Evolutionary conservation across 306 rosid species (phyloP).

Genomic region (Quercus parvula): DNA sequence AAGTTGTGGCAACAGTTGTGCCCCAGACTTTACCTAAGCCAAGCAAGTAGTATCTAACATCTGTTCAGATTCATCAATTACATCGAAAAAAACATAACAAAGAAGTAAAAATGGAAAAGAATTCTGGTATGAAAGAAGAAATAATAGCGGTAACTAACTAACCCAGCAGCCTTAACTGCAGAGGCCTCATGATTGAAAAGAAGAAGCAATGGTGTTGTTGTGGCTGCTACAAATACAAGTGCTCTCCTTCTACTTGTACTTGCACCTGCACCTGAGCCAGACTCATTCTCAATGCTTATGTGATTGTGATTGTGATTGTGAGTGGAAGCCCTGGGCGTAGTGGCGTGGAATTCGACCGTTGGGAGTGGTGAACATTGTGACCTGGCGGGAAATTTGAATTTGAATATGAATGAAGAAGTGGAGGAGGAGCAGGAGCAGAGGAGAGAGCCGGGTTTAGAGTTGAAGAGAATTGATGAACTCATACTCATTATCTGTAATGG

Average conservation of each 20-base stretch:
- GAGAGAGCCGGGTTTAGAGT: constrained; percentile 8
- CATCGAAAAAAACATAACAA: not conserved
- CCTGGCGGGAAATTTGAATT: constrained; percentile 44
- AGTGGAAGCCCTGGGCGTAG: constrained; percentile 13
- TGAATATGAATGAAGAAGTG: constrained; percentile 8
- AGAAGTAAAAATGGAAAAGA: not conserved
- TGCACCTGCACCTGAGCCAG: constrained; percentile 13
- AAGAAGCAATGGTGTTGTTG: constrained; percentile 62
- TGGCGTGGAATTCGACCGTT: constrained; percentile 32
- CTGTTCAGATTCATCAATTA: not conserved
- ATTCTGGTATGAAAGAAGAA: not conserved
- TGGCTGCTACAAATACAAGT: constrained; percentile 45
- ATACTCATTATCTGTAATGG: constrained; percentile 15
- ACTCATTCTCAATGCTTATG: constrained; percentile 8
- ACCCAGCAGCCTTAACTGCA: constrained; percentile 52
- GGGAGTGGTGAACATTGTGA: constrained; percentile 25
- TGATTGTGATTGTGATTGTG: not conserved
- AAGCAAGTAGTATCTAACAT: not conserved
- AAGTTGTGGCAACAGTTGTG: no score
- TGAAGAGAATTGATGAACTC: constrained; percentile 34
- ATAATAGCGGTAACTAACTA: constrained; percentile 13
- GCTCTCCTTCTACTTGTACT: constrained; percentile 40
- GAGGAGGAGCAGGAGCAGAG: constrained; percentile 29
- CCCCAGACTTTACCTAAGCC: not conserved
- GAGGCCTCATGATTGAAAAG: constrained; percentile 27